Base-by-base conservation (phyloP, 2,329 filamentous ascomycete genomes). In the Seiridium unicorne region DNA sequence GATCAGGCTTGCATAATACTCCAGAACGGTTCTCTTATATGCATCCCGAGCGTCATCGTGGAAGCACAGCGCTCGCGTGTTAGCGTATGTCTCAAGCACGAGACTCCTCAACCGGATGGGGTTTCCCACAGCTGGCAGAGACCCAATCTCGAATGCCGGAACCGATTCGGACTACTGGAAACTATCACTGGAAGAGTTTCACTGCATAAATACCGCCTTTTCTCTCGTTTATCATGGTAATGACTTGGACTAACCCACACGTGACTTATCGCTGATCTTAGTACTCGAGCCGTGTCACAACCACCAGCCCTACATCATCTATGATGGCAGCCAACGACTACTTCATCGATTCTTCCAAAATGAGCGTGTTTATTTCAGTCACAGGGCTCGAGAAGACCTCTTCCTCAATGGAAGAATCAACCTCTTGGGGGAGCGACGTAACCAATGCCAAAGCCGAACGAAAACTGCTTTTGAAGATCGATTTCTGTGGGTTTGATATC, bases 381-480 rank as follows among this genome's bases (percentile, higher is more conserved):
- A 48, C 8, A 7, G 9, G 2, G 8, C 46, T 48, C n/a, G 46
- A 48, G 18, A 48, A 48, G 46, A n/a, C 26, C 7, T 31, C 46
- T 31, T n/a, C 11, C 18, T 46, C 48, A 4, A 51, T 36, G 18
- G 31, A 58, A 31, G 55, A 5, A 18, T 57, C 31, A 13, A 38
- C 31, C 26, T 46, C 55, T 44, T 34, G 31, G n/a, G 31, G 11
- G 18, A 57, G 18, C 42, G 44, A 57, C 32, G 47, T 66, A 34
- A 72, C 76, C 42, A 72, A 77, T 58, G 64, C 67, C 53, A 61
- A 63, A 46, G 72, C 71, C 36, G 76, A 77, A 67, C 66, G 68
- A 10, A 72, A 65, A 48, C 70, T 80, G 2, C 60, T 78, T 11
- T 65, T 66, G 61, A 81, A 79, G 69, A 72, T 79, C 38, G 77